Conservation (phyloP, 1,284 basidiomycete species). For the Boletellus deceptivus region DNA sequence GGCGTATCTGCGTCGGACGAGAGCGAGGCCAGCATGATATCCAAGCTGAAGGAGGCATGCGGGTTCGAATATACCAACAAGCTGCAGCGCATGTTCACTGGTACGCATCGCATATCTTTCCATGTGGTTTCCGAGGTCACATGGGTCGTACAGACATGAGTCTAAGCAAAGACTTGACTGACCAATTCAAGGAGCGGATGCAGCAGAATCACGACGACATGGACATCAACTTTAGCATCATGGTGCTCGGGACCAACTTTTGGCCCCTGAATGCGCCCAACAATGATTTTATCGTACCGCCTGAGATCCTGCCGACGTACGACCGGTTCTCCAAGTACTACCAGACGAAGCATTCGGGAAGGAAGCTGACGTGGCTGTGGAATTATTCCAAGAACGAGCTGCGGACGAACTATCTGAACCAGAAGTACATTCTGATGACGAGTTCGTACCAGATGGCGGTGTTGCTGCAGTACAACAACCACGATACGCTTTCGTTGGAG, state of each 20-base stretch:
- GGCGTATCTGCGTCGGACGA: constrained; percentile 95
- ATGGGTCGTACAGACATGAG: constrained; percentile 72
- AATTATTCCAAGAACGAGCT: constrained; percentile 97
- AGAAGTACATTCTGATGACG: constrained; percentile 96
- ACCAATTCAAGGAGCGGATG: constrained; percentile 96
- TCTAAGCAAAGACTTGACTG: constrained; percentile 93
- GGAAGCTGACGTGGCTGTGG: constrained; percentile 98
- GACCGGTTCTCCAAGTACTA: constrained; percentile 95
- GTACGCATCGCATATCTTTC: constrained; percentile 40
- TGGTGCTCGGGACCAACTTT: constrained; percentile 94
- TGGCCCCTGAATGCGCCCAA: constrained; percentile 89
- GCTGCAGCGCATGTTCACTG: constrained; percentile 97
- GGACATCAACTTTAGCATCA: constrained; percentile 89
- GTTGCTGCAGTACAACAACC: constrained; percentile 90
- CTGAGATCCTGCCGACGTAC: constrained; percentile 84
- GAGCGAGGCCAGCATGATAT: constrained; percentile 97
- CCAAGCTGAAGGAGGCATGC: constrained; percentile 96
- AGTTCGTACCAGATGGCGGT: constrained; percentile 96
- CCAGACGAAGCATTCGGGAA: constrained; percentile 89
- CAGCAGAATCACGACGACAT: constrained; percentile 78
- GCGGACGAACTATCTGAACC: constrained; percentile 87
- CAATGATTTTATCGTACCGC: constrained; percentile 88
- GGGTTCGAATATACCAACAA: constrained; percentile 99
- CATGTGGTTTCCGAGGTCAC: constrained; percentile 3
- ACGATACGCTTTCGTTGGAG: constrained; percentile 78